Evolutionary conservation across 2,329 filamentous ascomycete species (phyloP).

Genomic region (Cladosporium sp.): DNA sequence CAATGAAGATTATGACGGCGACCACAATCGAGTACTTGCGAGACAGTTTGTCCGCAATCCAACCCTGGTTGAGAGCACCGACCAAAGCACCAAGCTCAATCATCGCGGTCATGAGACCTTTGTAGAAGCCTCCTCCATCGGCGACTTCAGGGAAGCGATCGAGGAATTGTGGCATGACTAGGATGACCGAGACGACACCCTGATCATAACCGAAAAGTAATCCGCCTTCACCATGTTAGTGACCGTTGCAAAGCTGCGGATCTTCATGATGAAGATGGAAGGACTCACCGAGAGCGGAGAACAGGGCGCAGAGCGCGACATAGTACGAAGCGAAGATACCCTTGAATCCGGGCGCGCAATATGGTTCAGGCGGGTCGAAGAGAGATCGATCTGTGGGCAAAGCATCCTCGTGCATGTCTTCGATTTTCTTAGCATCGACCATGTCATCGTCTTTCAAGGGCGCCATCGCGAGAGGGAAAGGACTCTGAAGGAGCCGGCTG

Average conservation of each 20-base stretch:
- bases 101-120: constrained; percentile 43
- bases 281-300: constrained; percentile 5
- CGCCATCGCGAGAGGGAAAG: not conserved
- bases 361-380: constrained; percentile 15
- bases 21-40: constrained; percentile 42
- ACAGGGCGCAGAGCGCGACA: constrained; percentile 23
- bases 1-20: constrained; percentile 38
- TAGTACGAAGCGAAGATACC: constrained; percentile 40
- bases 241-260: no score
- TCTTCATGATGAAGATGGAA: not conserved
- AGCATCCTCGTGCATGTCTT: constrained; percentile 4
- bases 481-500: not conserved
- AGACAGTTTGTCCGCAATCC: constrained; percentile 40
- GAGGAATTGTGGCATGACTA: constrained; percentile 45
- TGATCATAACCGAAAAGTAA: constrained; percentile 31
- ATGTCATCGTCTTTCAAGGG: constrained; percentile 5
- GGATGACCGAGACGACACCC: constrained; percentile 36
- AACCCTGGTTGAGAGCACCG: constrained; percentile 29
- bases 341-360: constrained; percentile 29
- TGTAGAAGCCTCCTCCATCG: constrained; percentile 30
- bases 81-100: constrained; percentile 40
- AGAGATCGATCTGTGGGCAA: not conserved
- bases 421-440: constrained; percentile 11
- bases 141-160: constrained; percentile 34
- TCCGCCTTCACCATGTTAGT: constrained; percentile 3